Evolutionary conservation across 306 rosid species (phyloP).

Genomic region (Ormosia emarginata): DNA sequence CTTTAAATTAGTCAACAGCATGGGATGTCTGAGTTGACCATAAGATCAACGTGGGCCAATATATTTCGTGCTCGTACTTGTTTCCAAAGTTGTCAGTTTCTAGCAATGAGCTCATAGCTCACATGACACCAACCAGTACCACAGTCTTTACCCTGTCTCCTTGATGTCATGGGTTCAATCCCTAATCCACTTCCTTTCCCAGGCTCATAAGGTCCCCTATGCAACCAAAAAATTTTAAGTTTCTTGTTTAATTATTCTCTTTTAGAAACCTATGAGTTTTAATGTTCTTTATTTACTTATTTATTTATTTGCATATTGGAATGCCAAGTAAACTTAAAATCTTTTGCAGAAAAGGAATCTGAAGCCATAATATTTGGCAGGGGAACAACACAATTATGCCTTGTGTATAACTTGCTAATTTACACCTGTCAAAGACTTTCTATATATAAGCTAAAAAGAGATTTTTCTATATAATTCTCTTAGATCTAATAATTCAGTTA

Average conservation of each 20-base stretch:
- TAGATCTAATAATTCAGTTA: background rate
- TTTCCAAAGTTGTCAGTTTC: background rate
- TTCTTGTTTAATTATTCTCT: background rate
- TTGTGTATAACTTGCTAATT: background rate
- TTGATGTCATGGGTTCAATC: background rate
- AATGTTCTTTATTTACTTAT: background rate
- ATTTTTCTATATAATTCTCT: background rate
- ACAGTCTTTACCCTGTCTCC: background rate
- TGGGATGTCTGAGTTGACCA: background rate
- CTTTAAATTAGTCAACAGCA: background rate
- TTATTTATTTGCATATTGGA: background rate
- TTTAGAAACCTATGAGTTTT: background rate
- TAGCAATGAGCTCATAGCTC: background rate
- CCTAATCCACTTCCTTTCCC: background rate
- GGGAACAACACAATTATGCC: background rate
- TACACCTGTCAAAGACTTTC: background rate
- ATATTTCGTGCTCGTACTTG: background rate
- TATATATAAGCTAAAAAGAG: background rate
- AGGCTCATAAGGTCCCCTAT: background rate
- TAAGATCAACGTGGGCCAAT: background rate
- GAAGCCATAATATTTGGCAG: background rate
- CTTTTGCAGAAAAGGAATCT: background rate
- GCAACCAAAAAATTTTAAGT: background rate
- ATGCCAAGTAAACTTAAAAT: background rate
- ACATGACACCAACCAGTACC: background rate